Percentiles rank a stretch among this genome's conserved stretches.
These are phyloP conservation scores for Rutidosis leptorrhynchoides DNA, from an alignment of 129 eudicot species.

Conservation along the genomic window DNA sequence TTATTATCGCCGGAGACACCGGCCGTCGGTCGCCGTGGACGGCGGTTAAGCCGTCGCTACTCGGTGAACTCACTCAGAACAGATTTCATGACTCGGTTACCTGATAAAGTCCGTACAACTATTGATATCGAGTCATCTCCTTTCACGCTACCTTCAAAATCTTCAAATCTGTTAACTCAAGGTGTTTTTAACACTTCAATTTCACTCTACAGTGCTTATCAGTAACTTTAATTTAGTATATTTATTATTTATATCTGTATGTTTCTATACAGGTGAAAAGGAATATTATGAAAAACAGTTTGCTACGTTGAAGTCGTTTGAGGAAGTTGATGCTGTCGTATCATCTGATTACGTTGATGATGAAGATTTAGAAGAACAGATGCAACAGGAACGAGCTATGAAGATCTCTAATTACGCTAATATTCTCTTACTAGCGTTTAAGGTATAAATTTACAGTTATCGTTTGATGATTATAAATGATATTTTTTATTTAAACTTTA, in stretches of 20 bases:
- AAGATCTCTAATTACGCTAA: slow-evolving; percentile 77
- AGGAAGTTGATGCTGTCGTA: slow-evolving; percentile 60
- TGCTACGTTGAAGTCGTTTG: slow-evolving; percentile 68
- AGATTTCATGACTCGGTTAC: slow-evolving; percentile 64
- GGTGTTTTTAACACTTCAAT: slow-evolving; percentile 52
- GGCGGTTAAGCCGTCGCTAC: slow-evolving; percentile 50
- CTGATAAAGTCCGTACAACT: slow-evolving; percentile 63
- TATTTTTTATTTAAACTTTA: no score
- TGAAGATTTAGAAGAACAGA: slow-evolving; percentile 62
- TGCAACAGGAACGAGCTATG: slow-evolving; percentile 84
- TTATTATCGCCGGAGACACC: slow-evolving; percentile 31
- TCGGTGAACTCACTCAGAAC: slow-evolving; percentile 60
- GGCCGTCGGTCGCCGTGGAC: slow-evolving; percentile 33
- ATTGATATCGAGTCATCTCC: slow-evolving; percentile 57
- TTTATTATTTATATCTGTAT: background rate
- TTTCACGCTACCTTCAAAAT: slow-evolving; percentile 38
- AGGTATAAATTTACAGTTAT: slow-evolving; percentile 37
- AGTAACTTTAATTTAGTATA: background rate
- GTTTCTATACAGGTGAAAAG: slow-evolving; percentile 55
- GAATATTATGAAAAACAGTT: slow-evolving; percentile 80
- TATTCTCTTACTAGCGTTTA: slow-evolving; percentile 64
- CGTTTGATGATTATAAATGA: no score
- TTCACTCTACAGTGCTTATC: background rate
- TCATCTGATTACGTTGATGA: slow-evolving; percentile 42
- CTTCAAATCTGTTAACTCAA: slow-evolving; percentile 39